Conservation (phyloP, 2,329 filamentous ascomycete genomes). For the Fusarium sp. region DNA sequence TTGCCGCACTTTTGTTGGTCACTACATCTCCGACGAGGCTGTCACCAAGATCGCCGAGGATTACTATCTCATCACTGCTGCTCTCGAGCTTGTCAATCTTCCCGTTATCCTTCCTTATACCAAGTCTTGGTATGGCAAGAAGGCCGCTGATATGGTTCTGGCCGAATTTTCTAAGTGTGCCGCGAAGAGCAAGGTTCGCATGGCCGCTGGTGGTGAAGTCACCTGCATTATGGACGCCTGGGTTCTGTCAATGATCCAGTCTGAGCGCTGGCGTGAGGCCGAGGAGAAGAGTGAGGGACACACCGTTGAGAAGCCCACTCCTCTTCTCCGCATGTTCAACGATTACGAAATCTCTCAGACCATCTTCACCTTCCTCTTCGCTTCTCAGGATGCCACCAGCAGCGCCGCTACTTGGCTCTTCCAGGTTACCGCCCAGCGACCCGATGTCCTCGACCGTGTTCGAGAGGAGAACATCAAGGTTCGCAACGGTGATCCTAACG, state of each 20-base stretch:
- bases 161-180: constrained; percentile 90
- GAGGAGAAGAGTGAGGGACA: constrained; percentile 77
- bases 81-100: constrained; percentile 97
- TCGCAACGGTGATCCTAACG: constrained; percentile 77
- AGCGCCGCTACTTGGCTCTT: constrained; percentile 95
- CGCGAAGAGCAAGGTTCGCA: constrained; percentile 90
- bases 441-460: constrained; percentile 88
- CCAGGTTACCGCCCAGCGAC: constrained; percentile 91
- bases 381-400: constrained; percentile 95
- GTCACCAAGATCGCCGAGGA: constrained; percentile 96
- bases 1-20: constrained; percentile 94
- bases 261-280: constrained; percentile 80
- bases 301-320: constrained; percentile 79
- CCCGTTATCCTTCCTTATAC: constrained; percentile 95
- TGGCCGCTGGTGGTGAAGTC: constrained; percentile 85
- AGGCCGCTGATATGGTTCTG: constrained; percentile 90
- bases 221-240: constrained; percentile 96
- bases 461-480: constrained; percentile 87
- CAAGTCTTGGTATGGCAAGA: constrained; percentile 97
- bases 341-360: constrained; percentile 94
- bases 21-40: constrained; percentile 90
- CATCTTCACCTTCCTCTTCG: constrained; percentile 95
- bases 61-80: constrained; percentile 95
- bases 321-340: constrained; percentile 83
- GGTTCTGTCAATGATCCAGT: constrained; percentile 88